Conservation (phyloP, 1,284 basidiomycete genomes). For the Anthracocystis setariae region DNA sequence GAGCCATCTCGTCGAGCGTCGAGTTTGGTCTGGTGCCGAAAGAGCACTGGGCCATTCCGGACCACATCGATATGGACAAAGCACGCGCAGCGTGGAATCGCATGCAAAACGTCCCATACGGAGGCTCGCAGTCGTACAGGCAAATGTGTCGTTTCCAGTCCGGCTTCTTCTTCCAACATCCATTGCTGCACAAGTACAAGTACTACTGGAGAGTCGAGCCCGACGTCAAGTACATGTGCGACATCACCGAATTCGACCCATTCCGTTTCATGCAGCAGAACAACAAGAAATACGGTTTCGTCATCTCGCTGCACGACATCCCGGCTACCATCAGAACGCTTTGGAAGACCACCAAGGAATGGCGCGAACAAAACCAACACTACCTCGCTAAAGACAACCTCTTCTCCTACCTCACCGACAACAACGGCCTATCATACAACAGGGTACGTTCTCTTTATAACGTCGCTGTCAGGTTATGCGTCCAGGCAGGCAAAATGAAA, state of each 20-base stretch:
- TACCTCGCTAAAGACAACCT: constrained; percentile 78
- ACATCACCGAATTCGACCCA: constrained; percentile 78
- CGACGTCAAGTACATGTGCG: constrained; percentile 80
- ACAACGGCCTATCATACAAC: constrained; percentile 74
- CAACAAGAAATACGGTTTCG: constrained; percentile 78
- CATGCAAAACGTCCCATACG: constrained; percentile 88
- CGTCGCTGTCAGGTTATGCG: not conserved
- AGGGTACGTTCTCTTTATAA: constrained; percentile 57
- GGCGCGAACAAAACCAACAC: constrained; percentile 76
- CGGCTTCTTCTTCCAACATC: constrained; percentile 74
- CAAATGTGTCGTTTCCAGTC: constrained; percentile 87
- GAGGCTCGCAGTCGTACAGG: constrained; percentile 74
- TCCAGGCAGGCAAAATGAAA: not conserved
- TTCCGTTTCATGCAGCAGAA: constrained; percentile 86
- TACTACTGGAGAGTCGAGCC: constrained; percentile 94
- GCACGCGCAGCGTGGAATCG: constrained; percentile 75
- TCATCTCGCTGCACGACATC: constrained; percentile 81
- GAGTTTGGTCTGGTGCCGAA: constrained; percentile 82
- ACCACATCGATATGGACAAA: constrained; percentile 74
- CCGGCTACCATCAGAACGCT: constrained; percentile 80
- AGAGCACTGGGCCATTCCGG: constrained; percentile 85
- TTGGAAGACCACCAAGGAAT: constrained; percentile 78
- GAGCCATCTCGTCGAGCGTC: constrained; percentile 61
- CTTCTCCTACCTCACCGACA: constrained; percentile 79
- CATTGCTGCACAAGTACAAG: constrained; percentile 76